phyloP scores from a whole-genome alignment of 83 land plant species.

The Thuja plicata region DNA sequence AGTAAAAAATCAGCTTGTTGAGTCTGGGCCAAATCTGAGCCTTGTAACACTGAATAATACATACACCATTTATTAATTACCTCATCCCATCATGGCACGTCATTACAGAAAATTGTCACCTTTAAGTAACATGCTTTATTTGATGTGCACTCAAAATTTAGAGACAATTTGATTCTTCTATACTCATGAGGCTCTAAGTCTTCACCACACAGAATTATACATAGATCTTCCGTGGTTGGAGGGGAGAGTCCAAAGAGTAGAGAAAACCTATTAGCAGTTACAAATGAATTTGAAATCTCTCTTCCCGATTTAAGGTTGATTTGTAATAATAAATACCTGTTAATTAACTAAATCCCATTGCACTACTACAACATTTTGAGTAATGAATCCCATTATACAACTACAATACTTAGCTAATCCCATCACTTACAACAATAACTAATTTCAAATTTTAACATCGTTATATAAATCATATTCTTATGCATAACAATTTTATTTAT shows the following conservation, averaged over 20 bases:
- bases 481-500: not conserved
- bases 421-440: not conserved
- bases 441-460: not conserved
- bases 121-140: no score
- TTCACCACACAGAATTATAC: not conserved
- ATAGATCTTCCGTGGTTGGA: no score
- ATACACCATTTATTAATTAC: no score
- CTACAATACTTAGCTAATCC: not conserved
- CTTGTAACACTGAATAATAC: no score
- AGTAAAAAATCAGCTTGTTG: no score
- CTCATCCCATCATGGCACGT: no score
- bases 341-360: no score
- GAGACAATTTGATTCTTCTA: no score
- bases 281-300: not conserved
- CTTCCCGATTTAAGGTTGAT: not conserved
- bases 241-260: not conserved
- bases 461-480: not conserved
- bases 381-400: not conserved
- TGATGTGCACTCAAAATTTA: no score
- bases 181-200: not conserved
- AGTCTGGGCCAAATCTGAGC: no score
- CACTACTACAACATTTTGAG: not conserved
- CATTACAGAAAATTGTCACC: no score
- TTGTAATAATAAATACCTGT: not conserved
- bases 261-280: no score